These are phyloP conservation scores for Russula olivacea DNA, from an alignment of 768 basidiomycete species.

Conservation along the genomic window DNA sequence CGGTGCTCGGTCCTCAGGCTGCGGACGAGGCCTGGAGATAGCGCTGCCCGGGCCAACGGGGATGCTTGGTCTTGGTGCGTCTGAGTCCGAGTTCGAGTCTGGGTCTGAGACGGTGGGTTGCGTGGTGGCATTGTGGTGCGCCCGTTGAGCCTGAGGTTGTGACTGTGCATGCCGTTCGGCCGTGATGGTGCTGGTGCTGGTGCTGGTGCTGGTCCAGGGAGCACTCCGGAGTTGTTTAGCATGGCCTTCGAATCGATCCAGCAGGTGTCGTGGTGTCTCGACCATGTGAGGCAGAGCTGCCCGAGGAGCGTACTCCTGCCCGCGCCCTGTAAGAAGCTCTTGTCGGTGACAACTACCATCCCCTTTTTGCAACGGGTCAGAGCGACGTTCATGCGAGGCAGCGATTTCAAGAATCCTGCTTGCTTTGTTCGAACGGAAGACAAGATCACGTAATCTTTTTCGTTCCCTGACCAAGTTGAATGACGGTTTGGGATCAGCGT, in stretches of 20 bases:
- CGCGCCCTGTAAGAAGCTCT: constrained; percentile 34
- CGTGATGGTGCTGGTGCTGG: neutral
- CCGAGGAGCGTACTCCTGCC: constrained; percentile 42
- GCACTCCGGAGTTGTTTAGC: neutral
- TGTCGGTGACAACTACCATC: constrained; percentile 44
- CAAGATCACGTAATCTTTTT: constrained; percentile 44
- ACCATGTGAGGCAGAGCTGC: constrained; percentile 31
- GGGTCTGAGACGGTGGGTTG: neutral
- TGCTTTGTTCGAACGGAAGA: constrained; percentile 44
- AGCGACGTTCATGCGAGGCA: constrained; percentile 42
- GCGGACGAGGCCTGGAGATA: too few relatives aligned
- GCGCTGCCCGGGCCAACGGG: too few relatives aligned
- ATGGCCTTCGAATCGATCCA: constrained; percentile 31
- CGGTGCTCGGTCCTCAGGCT: too few relatives aligned
- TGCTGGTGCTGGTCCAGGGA: neutral
- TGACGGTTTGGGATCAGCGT: neutral
- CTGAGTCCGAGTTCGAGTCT: neutral
- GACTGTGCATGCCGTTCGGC: neutral
- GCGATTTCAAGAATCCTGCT: constrained; percentile 43
- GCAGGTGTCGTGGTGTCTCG: constrained; percentile 27
- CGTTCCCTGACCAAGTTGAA: constrained; percentile 38
- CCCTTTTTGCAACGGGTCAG: constrained; percentile 41
- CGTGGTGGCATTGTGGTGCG: neutral
- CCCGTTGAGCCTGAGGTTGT: too few relatives aligned
- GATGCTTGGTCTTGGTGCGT: neutral